Evolutionary conservation across 345 rosid species (phyloP), one percentile per base, ranked within the genome.

Genomic region (Linum lewisii): DNA sequence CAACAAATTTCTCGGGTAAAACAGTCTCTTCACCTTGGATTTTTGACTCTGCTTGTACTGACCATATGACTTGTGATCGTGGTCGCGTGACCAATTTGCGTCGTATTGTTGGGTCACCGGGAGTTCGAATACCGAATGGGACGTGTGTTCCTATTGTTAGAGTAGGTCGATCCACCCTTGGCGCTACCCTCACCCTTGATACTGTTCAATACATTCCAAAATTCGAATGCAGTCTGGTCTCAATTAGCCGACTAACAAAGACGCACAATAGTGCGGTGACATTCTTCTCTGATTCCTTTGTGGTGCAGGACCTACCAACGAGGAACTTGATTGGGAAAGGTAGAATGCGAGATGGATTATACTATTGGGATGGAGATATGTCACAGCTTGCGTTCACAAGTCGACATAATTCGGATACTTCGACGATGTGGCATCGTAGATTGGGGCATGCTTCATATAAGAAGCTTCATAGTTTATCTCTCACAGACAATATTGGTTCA

Each of bases 191-290:
- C 42, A 24, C 34, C 7, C 16, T 49, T 1, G 0, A 29, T 25
- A 21, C 3, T 0, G 65, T 68, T 0, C 55, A 71, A 1, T 9
- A 61, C 16, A 58, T 64, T 0, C 63, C 65, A 2, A 5, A 49
- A 3, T 72, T 72, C 21, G 38, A 34, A 14, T 51, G 64, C n/a
- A 70, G 57, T 38, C 34, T 75, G 0, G 2, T 62, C 19, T 64
- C 52, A 0, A 11, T 62, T 0, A 56, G 26, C 8, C 54, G 62
- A 60, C 42, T 72, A 2, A 72, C 66, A 4, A 2, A 2, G 4
- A 54, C 13, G 1, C 32, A 62, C 21, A 63, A 63, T 21, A 57
- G 59, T 47, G 20, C 5, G 0, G 19, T 29, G 16, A 58, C 14
- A 1, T 69, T 68, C n/a, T 66, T 4, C 4, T 24, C 20, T 2